Conservation (phyloP, 2,329 filamentous ascomycete species). For the Colletotrichum sp. region DNA sequence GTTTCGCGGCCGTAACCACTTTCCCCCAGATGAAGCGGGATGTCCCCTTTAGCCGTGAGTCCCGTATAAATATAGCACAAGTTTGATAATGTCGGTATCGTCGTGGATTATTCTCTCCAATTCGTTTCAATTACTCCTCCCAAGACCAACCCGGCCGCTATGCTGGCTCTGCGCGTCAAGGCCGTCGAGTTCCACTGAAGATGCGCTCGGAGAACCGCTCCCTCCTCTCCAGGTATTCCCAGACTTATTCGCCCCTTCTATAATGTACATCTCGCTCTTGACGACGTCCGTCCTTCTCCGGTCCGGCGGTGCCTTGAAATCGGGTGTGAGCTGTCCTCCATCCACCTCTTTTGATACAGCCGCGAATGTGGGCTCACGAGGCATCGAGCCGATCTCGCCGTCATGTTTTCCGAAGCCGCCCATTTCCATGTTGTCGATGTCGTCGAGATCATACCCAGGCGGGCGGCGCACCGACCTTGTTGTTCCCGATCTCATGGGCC, state of each 20-base stretch:
- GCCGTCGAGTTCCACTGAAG: constrained; percentile 25
- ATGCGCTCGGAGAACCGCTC: constrained; percentile 28
- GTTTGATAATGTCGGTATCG: neutral
- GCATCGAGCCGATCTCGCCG: neutral
- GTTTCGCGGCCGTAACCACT: neutral
- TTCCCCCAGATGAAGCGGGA: neutral
- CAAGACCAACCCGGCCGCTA: constrained; percentile 22
- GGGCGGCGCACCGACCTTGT: constrained; percentile 30
- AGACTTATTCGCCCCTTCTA: constrained; percentile 32
- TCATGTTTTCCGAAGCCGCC: neutral
- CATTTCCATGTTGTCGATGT: constrained; percentile 42
- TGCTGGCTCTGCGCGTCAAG: constrained; percentile 26
- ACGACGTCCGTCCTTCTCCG: constrained; percentile 1
- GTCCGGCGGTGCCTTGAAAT: neutral
- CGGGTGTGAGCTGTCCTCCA: neutral
- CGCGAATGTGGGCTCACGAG: neutral
- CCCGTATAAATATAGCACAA: neutral
- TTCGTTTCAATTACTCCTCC: neutral
- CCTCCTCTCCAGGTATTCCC: constrained; percentile 17
- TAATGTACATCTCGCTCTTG: constrained; percentile 41
- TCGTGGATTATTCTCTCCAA: neutral
- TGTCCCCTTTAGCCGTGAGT: neutral
- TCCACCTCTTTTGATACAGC: neutral
- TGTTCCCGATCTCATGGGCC: constrained; percentile 33
- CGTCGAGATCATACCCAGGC: constrained; percentile 39